phyloP scores from a whole-genome alignment of 2,329 filamentous ascomycete species.

The Acrocalymma vagum region DNA sequence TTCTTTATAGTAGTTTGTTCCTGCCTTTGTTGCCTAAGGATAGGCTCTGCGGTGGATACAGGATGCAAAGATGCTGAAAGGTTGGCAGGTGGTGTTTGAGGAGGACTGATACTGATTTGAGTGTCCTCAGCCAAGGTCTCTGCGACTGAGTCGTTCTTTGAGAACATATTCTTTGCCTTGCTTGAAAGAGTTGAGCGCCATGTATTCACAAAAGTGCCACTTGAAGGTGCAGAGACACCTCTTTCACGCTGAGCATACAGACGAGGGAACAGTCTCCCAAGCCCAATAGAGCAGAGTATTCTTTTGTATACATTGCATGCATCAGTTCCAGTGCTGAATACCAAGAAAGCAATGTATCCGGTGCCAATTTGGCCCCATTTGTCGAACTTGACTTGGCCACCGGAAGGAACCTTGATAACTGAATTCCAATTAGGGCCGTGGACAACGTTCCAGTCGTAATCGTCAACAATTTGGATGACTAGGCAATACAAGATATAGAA shows the following conservation, averaged over 20 bases:
- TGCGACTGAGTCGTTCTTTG: constrained; percentile 23
- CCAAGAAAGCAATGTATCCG: constrained; percentile 66
- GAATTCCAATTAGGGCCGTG: constrained; percentile 61
- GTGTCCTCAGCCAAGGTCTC: constrained; percentile 21
- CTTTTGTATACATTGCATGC: constrained; percentile 51
- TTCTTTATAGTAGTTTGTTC: neutral
- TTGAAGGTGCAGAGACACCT: constrained; percentile 19
- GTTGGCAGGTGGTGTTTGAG: too few relatives aligned
- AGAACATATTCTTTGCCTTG: constrained; percentile 37
- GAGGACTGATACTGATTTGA: too few relatives aligned
- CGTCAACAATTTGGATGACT: constrained; percentile 34
- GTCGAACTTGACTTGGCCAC: constrained; percentile 59
- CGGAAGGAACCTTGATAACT: constrained; percentile 58
- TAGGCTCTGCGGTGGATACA: constrained; percentile 1
- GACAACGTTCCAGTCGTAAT: constrained; percentile 62
- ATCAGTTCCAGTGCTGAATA: constrained; percentile 71
- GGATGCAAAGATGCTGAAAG: too few relatives aligned
- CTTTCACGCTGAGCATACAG: constrained; percentile 29
- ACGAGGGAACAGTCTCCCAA: constrained; percentile 40
- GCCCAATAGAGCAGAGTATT: constrained; percentile 29
- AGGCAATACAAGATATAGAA: constrained; percentile 56
- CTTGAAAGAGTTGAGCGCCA: constrained; percentile 27
- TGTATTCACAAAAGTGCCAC: constrained; percentile 18
- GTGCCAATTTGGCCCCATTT: constrained; percentile 65
- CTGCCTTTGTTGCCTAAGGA: constrained; percentile 1